These are phyloP conservation scores for Aspergillus sojae DNA, from an alignment of 2,329 filamentous ascomycete species.

Conservation along the genomic window DNA sequence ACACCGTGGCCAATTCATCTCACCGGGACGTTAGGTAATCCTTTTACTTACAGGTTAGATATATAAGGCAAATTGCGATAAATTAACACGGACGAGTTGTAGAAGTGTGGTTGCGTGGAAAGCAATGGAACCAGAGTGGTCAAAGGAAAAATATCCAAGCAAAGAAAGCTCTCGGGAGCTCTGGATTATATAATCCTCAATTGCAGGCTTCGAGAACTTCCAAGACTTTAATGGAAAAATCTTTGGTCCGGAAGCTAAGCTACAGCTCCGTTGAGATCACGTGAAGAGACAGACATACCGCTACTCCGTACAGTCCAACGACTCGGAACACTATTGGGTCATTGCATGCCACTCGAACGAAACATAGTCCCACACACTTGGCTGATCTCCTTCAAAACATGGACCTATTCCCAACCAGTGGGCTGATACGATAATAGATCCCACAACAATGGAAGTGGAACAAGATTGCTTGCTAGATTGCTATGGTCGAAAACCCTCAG, in stretches of 20 bases:
- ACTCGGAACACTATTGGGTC: not conserved
- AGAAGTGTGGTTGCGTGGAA: conserved; percentile 7
- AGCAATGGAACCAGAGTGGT: conserved; percentile 10
- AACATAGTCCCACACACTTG: no score
- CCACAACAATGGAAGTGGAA: no score
- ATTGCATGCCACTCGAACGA: not conserved
- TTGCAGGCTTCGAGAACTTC: not conserved
- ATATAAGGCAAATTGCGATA: not conserved
- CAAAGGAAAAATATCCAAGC: conserved; percentile 11
- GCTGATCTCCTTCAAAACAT: not conserved
- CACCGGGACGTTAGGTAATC: not conserved
- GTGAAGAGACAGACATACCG: not conserved
- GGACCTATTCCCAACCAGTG: not conserved
- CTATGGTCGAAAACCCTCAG: not conserved
- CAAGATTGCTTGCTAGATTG: no score
- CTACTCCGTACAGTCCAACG: not conserved
- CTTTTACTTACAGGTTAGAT: not conserved
- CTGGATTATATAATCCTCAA: conserved; percentile 9
- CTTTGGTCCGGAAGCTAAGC: not conserved
- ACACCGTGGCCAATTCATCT: not conserved
- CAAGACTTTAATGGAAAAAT: not conserved
- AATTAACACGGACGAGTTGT: not conserved
- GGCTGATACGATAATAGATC: no score
- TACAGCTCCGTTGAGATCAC: not conserved
- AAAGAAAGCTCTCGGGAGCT: conserved; percentile 4